These are phyloP conservation scores for Didymella keratinophila DNA, from an alignment of 2,329 filamentous ascomycete genomes.

Conservation along the genomic window DNA sequence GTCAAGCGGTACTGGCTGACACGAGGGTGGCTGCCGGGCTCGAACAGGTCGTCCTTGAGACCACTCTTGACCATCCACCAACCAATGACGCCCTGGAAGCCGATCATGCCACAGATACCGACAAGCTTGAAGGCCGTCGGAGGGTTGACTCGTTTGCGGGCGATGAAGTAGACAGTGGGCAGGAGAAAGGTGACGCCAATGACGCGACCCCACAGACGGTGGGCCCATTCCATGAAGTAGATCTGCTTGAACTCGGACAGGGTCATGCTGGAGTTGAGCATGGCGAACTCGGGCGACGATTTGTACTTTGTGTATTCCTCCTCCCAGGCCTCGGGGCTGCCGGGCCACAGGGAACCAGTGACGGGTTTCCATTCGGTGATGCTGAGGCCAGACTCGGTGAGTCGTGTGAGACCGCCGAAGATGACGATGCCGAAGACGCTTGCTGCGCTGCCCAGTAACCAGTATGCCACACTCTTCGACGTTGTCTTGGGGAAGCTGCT, in stretches of 20 bases:
- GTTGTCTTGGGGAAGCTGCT: conserved; percentile 67
- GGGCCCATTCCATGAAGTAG: conserved; percentile 99
- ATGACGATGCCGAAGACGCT: conserved; percentile 98
- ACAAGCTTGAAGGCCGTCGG: conserved; percentile 79
- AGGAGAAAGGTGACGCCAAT: conserved; percentile 90
- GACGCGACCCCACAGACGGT: conserved; percentile 91
- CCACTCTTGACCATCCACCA: conserved; percentile 99
- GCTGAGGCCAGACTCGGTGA: conserved; percentile 96
- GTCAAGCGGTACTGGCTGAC: conserved; percentile 95
- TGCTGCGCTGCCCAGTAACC: conserved; percentile 87
- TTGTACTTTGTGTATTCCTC: conserved; percentile 93
- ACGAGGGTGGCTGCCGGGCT: conserved; percentile 85
- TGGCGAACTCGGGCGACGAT: conserved; percentile 88
- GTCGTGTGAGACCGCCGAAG: conserved; percentile 88
- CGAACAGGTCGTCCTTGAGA: conserved; percentile 93
- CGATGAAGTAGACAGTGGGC: conserved; percentile 87
- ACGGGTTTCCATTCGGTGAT: conserved; percentile 99
- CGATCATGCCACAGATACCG: conserved; percentile 88
- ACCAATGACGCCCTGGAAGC: conserved; percentile 92
- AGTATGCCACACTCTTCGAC: conserved; percentile 83
- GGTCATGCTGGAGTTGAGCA: conserved; percentile 92
- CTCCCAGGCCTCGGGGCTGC: conserved; percentile 83
- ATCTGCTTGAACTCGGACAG: conserved; percentile 97
- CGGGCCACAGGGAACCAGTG: conserved; percentile 87
- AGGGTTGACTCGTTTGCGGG: conserved; percentile 76